Evolutionary conservation across 768 basidiomycete genomes (phyloP).

Genomic region (Boletus insuetus): DNA sequence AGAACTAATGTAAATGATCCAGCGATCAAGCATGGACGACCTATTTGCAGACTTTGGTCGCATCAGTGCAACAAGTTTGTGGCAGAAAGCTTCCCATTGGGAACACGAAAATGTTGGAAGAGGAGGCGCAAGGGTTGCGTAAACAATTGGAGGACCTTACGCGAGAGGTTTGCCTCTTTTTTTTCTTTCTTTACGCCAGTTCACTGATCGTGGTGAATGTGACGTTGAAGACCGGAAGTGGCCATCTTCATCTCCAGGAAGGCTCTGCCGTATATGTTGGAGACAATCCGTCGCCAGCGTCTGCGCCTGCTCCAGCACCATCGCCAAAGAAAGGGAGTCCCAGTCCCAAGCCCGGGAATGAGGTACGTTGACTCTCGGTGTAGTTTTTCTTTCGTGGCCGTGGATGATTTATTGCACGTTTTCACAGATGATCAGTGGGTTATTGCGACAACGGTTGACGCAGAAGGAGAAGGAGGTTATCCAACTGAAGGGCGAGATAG

Average conservation of each 20-base stretch:
- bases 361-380: constrained; percentile 39
- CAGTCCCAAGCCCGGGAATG: constrained; percentile 50
- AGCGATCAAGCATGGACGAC: constrained; percentile 66
- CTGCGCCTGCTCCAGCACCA: constrained; percentile 14
- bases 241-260: constrained; percentile 10
- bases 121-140: constrained; percentile 61
- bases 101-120: constrained; percentile 42
- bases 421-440: constrained; percentile 58
- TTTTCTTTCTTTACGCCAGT: background rate
- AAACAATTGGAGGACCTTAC: constrained; percentile 59
- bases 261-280: constrained; percentile 18
- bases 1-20: constrained; percentile 16
- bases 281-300: background rate
- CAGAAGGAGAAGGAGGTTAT: constrained; percentile 84
- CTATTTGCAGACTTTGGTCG: constrained; percentile 58
- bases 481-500: constrained; percentile 70
- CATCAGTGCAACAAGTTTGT: constrained; percentile 64
- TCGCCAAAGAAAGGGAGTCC: constrained; percentile 34
- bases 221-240: background rate
- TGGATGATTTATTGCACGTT: background rate
- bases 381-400: background rate
- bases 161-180: constrained; percentile 50
- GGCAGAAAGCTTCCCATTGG: constrained; percentile 60
- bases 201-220: constrained; percentile 9
- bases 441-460: constrained; percentile 77